Evolutionary conservation across 805 yeast genomes (phyloP).

Genomic region (Trichomonascus vanleenenianus): DNA sequence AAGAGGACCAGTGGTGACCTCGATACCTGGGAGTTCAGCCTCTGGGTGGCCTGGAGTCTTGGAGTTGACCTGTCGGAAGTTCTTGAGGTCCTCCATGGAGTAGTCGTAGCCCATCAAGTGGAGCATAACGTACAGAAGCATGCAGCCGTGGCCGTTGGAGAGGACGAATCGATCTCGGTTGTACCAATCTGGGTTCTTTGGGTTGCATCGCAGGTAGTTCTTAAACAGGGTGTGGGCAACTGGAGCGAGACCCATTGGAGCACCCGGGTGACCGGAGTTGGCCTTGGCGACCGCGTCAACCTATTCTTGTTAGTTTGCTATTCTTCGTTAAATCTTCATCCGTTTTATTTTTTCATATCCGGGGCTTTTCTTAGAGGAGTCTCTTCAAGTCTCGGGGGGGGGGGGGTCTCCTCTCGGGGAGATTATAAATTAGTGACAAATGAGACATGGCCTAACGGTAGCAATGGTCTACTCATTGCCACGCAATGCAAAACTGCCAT

Average conservation of each 20-base stretch:
- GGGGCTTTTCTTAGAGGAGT: no score
- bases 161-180: conserved; percentile 93
- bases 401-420: no score
- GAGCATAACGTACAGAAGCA: conserved; percentile 75
- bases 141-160: conserved; percentile 96
- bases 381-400: no score
- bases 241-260: conserved; percentile 97
- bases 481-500: no score
- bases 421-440: no score
- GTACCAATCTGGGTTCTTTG: conserved; percentile 85
- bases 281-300: conserved; percentile 83
- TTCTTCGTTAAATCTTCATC: no score
- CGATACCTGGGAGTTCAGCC: conserved; percentile 82
- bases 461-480: no score
- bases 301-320: conserved; percentile 14
- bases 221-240: conserved; percentile 81
- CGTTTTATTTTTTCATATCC: no score
- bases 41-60: conserved; percentile 98
- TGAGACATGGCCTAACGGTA: no score
- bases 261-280: conserved; percentile 98
- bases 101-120: conserved; percentile 80
- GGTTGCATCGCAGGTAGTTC: conserved; percentile 75
- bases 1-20: conserved; percentile 96
- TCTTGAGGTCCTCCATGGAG: conserved; percentile 77
- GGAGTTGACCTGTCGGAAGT: conserved; percentile 83